Evolutionary conservation across 106 monocot genomes (phyloP), one percentile per base, ranked within the genome.

Genomic region (Phalaenopsis aphrodite): DNA sequence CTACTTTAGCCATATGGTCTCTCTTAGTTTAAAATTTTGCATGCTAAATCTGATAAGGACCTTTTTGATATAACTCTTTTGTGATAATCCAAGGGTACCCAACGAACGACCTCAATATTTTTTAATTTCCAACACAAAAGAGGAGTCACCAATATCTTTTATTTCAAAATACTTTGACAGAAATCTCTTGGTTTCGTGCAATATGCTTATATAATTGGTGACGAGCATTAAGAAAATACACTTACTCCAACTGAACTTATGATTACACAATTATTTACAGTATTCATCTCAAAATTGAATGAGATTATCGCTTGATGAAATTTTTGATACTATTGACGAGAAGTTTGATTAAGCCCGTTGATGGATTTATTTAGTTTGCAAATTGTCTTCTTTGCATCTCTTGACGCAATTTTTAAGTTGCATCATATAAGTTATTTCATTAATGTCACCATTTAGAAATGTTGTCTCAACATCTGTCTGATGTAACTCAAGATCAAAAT

Each of bases 101-200:
- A 18, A 41, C 38, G 6, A 0, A 49, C 18, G 67, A 21, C 19
- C 8, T n/a, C n/a, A 30, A 36, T 46, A 14, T 79, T 43, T 42
- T 43, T 79, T 2, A 7, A 79, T 66, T 14, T 19, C 66, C 17
- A 79, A 65, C 15, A 79, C n/a, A 79, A 65, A 79, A 42, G 19
- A 21, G 42, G 78, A n/a, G 2, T 79, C 42, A 5, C 21, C 61
- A 61, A 23, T 5, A 61, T 61, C 19, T 61, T 61, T 61, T 21
- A 61, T 61, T 1, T 61, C 61, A 61, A 61, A 61, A 4, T 19
- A 21, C 2, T 21, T 61, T 61, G 61, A 61, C 1, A n/a, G n/a
- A 61, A 21, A n/a, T 6, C 61, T 61, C 5, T 61, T 61, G 8
- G n/a, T 61, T 61, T 61, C n/a, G 4, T 61, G 3, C 21, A n/a